Base-by-base conservation (phyloP, 495 filamentous ascomycete genomes). In the Parmelia sp. region DNA sequence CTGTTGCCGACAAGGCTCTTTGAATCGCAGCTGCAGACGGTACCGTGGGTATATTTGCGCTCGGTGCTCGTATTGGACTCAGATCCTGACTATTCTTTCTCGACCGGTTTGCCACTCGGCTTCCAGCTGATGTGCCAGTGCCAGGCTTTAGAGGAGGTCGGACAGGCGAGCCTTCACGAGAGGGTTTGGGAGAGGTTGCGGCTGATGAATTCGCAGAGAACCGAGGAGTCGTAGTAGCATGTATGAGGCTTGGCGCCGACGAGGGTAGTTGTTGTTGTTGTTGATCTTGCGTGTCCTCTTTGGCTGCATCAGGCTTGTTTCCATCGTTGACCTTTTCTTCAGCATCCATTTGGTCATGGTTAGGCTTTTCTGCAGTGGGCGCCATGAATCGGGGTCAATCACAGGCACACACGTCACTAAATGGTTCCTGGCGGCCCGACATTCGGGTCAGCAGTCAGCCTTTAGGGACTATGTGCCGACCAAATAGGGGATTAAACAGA, bases 81-180 rank as follows among this genome's bases (percentile, higher is more conserved):
- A 80, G 75, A 61, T 92, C 90, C 64, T 86, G 82, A 62, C 81
- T 79, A 72, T 84, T 86, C 75, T 90, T 90, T 68, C 88, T 83
- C 58, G 89, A 87, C 65, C 83, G 78, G 57, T 80, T 77, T 17
- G 77, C 68, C 8, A 73, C 63, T 61, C 76, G 71, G 42, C 70
- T 69, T 35, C 66, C 67, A 10, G 74, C 68, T 15, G 63, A 37
- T 23, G 53, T 42, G 58, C 55, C 69, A 21, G 53, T 42, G 58
- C 55, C 69, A 21, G 71, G 67, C 35, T 74, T 75, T 49, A 74
- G 72, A 53, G 75, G 73, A 40, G 69, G 71, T 61, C 77, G 74
- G 56, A 77, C 71, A 25, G 80, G 80, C 12, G 80, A 83, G 58
- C 75, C 71, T 68, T 83, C 80, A 60, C 80, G 80, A 19, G 80